These are phyloP conservation scores for Hypoxylon trugodes DNA, from an alignment of 495 filamentous ascomycete genomes.

Conservation along the genomic window DNA sequence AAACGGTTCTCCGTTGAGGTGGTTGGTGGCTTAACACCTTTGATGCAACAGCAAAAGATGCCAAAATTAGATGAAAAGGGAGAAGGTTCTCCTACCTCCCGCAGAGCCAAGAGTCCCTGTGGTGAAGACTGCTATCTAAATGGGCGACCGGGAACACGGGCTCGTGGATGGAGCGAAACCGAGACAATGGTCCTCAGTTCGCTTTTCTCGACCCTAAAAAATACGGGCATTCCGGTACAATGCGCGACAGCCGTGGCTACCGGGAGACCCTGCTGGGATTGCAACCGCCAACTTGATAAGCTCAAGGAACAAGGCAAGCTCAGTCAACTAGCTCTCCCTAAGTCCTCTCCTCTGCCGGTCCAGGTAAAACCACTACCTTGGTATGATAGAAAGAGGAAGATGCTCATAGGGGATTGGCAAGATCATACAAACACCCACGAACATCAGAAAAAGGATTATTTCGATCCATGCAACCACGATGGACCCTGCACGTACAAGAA, in stretches of 20 bases:
- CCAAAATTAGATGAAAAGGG: slow-evolving; percentile 21
- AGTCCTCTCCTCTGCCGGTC: slow-evolving; percentile 22
- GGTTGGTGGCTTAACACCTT: slow-evolving; percentile 35
- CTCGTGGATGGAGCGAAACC: slow-evolving; percentile 50
- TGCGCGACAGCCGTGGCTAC: slow-evolving; percentile 54
- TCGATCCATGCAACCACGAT: slow-evolving; percentile 56
- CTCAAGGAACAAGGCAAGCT: too few relatives aligned
- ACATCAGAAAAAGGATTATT: slow-evolving; percentile 49
- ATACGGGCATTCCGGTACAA: slow-evolving; percentile 48
- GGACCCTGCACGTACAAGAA: slow-evolving; percentile 56
- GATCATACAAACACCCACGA: slow-evolving; percentile 56
- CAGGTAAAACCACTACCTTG: slow-evolving; percentile 52
- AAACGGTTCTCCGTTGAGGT: slow-evolving; percentile 54
- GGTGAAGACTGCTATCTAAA: slow-evolving; percentile 53
- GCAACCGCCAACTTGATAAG: slow-evolving; percentile 55
- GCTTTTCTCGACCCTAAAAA: slow-evolving; percentile 49
- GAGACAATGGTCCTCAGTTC: slow-evolving; percentile 51
- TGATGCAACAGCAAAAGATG: slow-evolving; percentile 40
- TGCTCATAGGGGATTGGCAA: slow-evolving; percentile 57
- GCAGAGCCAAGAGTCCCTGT: slow-evolving; percentile 43
- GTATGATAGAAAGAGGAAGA: slow-evolving; percentile 59
- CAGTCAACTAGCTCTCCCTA: slow-evolving; percentile 43
- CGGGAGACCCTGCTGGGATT: slow-evolving; percentile 59
- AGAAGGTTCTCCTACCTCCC: slow-evolving; percentile 8
- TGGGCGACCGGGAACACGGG: slow-evolving; percentile 40